Base-by-base conservation (phyloP, 2,329 filamentous ascomycete species). In the Aspergillus proliferans region DNA sequence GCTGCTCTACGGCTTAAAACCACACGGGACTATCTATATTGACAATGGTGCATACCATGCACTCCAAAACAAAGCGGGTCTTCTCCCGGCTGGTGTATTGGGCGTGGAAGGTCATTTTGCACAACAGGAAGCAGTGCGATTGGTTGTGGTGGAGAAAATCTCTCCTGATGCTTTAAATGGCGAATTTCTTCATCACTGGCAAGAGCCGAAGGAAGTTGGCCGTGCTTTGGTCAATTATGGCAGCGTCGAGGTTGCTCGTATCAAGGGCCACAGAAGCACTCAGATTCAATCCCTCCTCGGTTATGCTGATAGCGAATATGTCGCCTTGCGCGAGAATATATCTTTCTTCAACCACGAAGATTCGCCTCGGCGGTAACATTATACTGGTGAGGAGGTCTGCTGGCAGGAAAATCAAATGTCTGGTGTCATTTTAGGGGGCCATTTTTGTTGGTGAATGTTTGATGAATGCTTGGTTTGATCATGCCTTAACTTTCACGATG, bases 271-370 rank as follows among this genome's bases (percentile, higher is more conserved):
- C 56, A 83, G 87, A 65, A 95, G 90, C 64, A 81, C 78, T 5
- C 86, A 95, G 65, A 96, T 98, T 54, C 77, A 84, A 43, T 77
- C 79, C 8, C 74, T 93, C 41, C 73, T 98, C 28, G 93, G 92
- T 3, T 98, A 96, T 70, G 88, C 89, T 18, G 91, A 96, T 66
- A 94, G 87, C 62, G 90, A 97, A 71, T 96, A 97, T 71, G 86
- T 97, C 38, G 91, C 90, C 8, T 77, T 93, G 62, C 78, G 90
- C 54, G 89, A 95, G 68, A 92, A 95, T 59, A 85, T 96, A 53
- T 89, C 88, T 41, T 83, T 95, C 58, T 85, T 87, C 40, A 60
- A 59, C 36, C 52, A 53, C 2, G 61, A 65, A 12, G 59, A 63
- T 42, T 30, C 43, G 5, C 14, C 26, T 34, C 45, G 41, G 21